Evolutionary conservation across 2,329 filamentous ascomycete genomes (phyloP).

Genomic region (Aspergillus luchuensis): DNA sequence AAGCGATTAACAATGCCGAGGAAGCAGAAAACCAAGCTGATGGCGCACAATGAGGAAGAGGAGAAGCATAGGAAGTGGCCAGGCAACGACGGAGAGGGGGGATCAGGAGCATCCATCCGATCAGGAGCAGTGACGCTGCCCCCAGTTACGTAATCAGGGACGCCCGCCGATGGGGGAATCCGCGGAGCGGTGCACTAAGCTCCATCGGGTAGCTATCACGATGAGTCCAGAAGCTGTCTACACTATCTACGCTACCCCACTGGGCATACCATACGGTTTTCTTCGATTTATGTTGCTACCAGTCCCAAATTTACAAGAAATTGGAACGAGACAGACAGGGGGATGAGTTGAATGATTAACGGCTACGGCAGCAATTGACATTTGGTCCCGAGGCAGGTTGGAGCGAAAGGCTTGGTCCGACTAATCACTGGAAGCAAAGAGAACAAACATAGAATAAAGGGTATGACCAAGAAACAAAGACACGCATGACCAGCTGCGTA

Average conservation of each 20-base stretch:
- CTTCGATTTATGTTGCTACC: too few species aligned
- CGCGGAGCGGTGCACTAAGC: neutral
- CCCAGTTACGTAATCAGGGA: slow-evolving; percentile 25
- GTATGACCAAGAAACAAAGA: slow-evolving; percentile 15
- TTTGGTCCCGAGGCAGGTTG: neutral
- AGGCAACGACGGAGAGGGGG: slow-evolving; percentile 18
- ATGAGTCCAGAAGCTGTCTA: neutral
- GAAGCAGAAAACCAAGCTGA: slow-evolving; percentile 2
- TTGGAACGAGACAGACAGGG: neutral
- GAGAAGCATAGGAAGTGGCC: slow-evolving; percentile 25
- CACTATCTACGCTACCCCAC: neutral
- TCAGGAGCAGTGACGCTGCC: slow-evolving; percentile 35
- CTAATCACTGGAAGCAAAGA: slow-evolving; percentile 13
- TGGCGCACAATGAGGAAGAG: slow-evolving; percentile 22
- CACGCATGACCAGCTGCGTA: slow-evolving; percentile 28
- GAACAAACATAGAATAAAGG: slow-evolving; percentile 7
- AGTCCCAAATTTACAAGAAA: too few species aligned
- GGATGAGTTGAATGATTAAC: neutral
- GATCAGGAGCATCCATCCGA: slow-evolving; percentile 20
- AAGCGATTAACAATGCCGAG: neutral
- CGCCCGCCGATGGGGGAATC: slow-evolving; percentile 13
- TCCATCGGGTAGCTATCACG: neutral
- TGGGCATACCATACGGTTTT: too few species aligned
- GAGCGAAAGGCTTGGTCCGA: slow-evolving; percentile 3
- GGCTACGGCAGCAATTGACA: neutral